phyloP scores from a whole-genome alignment of 2,329 filamentous ascomycete genomes.

The Cladosporium cucumerinum region DNA sequence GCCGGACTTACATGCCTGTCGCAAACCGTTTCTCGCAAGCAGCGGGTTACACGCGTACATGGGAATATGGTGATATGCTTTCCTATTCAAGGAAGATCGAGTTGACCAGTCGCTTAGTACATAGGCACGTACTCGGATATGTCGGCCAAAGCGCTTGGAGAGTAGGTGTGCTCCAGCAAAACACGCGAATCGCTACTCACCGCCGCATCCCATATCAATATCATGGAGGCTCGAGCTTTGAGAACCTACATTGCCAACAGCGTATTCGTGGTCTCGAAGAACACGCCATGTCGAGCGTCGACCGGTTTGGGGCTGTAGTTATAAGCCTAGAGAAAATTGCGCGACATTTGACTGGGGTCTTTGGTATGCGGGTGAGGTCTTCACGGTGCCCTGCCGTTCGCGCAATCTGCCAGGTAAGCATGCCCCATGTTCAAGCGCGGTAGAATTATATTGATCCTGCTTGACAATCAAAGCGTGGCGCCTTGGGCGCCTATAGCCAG shows the following conservation, averaged over 20 bases:
- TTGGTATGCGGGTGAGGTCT: background rate
- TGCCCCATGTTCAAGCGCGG: slow-evolving; percentile 7
- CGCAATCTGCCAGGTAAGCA: slow-evolving; percentile 15
- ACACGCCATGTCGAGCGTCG: background rate
- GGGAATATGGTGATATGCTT: background rate
- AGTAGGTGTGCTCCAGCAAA: background rate
- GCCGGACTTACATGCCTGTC: slow-evolving; percentile 4
- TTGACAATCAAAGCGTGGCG: slow-evolving; percentile 4
- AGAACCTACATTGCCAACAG: background rate
- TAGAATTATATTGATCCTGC: background rate
- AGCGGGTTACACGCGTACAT: background rate
- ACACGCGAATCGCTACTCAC: background rate
- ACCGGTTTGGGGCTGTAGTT: background rate
- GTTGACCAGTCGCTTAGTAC: background rate
- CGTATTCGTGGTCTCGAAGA: background rate
- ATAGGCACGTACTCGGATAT: background rate
- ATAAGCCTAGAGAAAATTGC: background rate
- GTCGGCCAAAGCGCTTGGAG: background rate
- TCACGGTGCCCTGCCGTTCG: background rate
- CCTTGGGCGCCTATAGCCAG: background rate
- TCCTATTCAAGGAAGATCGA: slow-evolving; percentile 1
- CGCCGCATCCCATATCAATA: background rate
- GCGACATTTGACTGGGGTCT: background rate
- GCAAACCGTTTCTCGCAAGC: background rate
- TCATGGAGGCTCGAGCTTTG: background rate